These are phyloP conservation scores for Boletus vermiculosoides DNA, from an alignment of 768 basidiomycete genomes.

Conservation along the genomic window DNA sequence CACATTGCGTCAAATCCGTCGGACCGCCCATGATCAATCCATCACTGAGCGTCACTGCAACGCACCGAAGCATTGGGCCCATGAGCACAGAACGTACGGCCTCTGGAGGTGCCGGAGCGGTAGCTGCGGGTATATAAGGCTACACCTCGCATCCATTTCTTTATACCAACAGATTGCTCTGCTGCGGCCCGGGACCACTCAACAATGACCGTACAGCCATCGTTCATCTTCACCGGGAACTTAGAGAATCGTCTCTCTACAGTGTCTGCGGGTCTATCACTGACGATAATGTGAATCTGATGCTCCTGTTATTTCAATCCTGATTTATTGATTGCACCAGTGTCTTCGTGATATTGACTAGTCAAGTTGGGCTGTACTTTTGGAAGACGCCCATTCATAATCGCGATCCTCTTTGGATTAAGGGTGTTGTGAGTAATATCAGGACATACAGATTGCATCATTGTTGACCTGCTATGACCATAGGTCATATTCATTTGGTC, in stretches of 20 bases:
- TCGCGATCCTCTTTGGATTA: conserved; percentile 24
- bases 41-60: background rate
- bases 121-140: conserved; percentile 12
- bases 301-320: background rate
- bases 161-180: background rate
- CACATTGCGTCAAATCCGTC: background rate
- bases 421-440: conserved; percentile 15
- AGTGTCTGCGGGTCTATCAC: conserved; percentile 10
- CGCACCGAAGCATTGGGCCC: background rate
- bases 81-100: conserved; percentile 2
- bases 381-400: conserved; percentile 11
- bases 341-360: conserved; percentile 21
- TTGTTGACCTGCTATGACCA: background rate
- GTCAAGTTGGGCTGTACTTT: conserved; percentile 26
- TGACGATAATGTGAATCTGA: conserved; percentile 12
- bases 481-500: conserved; percentile 26
- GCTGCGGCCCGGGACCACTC: background rate
- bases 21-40: background rate
- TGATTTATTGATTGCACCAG: conserved; percentile 1
- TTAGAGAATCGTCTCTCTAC: conserved; percentile 7
- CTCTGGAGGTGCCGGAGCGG: background rate
- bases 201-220: conserved; percentile 2
- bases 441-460: no score
- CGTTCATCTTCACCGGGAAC: background rate
- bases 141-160: background rate